Evolutionary conservation across 805 yeast species (phyloP).

Genomic region (Yamadazyma phyllophila): DNA sequence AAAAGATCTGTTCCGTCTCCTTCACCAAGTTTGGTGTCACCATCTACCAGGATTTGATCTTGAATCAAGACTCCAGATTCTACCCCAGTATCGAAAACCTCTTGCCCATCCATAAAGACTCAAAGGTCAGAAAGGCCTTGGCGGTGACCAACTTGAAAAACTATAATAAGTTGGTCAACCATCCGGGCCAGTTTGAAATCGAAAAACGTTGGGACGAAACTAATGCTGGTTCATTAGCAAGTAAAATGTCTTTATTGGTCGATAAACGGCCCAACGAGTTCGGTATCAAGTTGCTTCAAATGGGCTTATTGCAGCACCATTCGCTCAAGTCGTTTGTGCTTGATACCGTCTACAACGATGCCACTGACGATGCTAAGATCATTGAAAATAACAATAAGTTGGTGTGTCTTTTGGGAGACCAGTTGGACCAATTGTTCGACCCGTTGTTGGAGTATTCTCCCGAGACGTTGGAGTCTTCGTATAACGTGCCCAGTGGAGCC

Average conservation of each 20-base stretch:
- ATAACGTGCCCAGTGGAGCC: constrained; percentile 53
- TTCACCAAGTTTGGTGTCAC: constrained; percentile 68
- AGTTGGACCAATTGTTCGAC: constrained; percentile 83
- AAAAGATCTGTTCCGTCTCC: constrained; percentile 51
- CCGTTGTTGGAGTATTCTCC: constrained; percentile 91
- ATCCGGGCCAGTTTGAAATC: constrained; percentile 34
- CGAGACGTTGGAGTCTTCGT: constrained; percentile 72
- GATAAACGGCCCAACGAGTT: constrained; percentile 53
- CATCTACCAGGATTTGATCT: constrained; percentile 54
- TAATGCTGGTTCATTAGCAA: constrained; percentile 77
- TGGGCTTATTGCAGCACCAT: constrained; percentile 57
- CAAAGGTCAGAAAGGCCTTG: constrained; percentile 68
- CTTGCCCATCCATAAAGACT: constrained; percentile 41
- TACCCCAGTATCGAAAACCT: constrained; percentile 79
- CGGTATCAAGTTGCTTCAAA: constrained; percentile 53
- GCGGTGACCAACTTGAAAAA: constrained; percentile 74
- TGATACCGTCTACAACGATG: constrained; percentile 69
- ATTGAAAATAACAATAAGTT: constrained; percentile 70
- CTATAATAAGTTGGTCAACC: constrained; percentile 53
- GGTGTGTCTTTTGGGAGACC: constrained; percentile 78
- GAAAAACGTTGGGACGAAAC: constrained; percentile 68
- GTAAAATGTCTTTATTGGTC: constrained; percentile 55
- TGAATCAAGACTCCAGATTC: constrained; percentile 61
- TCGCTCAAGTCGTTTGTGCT: constrained; percentile 52
- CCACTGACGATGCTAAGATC: constrained; percentile 21